These are phyloP conservation scores for Dichotomocladium elegans DNA, from an alignment of 371 early-diverging fungal species.

Conservation along the genomic window DNA sequence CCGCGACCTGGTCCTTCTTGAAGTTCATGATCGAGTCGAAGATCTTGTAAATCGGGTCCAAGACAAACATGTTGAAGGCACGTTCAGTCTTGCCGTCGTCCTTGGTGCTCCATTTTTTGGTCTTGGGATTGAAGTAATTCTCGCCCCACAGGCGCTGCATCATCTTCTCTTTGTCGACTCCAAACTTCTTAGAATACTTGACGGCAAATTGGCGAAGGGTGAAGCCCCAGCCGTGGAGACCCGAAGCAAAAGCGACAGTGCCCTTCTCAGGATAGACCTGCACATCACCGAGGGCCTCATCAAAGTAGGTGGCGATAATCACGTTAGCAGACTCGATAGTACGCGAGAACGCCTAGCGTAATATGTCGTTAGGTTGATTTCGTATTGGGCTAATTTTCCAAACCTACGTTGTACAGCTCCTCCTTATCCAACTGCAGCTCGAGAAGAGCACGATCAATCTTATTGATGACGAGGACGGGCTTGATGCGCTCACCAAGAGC, in stretches of 20 bases:
- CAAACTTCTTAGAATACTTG: conserved; percentile 95
- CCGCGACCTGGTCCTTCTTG: conserved; percentile 82
- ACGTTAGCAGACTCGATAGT: conserved; percentile 95
- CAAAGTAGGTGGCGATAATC: conserved; percentile 90
- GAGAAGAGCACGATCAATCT: conserved; percentile 98
- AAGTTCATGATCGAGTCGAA: conserved; percentile 94
- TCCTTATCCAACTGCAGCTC: conserved; percentile 94
- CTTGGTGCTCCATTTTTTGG: conserved; percentile 92
- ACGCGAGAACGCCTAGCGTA: conserved; percentile 73
- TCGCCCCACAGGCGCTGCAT: conserved; percentile 94
- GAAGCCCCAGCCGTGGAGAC: conserved; percentile 99
- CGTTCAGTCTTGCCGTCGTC: conserved; percentile 79
- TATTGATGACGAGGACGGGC: conserved; percentile 98
- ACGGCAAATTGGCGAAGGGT: conserved; percentile 96
- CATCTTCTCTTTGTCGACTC: conserved; percentile 92
- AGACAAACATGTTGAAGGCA: conserved; percentile 96
- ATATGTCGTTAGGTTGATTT: not conserved
- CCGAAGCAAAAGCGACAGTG: conserved; percentile 98
- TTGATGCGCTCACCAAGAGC: conserved; percentile 97
- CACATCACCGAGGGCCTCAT: conserved; percentile 82
- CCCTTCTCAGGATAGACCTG: conserved; percentile 92
- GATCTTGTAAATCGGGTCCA: conserved; percentile 98
- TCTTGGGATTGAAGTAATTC: conserved; percentile 94
- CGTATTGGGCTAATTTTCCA: not conserved
- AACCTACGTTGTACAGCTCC: conserved; percentile 74